Evolutionary conservation across 140 eudicot species (phyloP), one percentile per base, ranked within the genome.

Genomic region (Stevia rebaudiana): DNA sequence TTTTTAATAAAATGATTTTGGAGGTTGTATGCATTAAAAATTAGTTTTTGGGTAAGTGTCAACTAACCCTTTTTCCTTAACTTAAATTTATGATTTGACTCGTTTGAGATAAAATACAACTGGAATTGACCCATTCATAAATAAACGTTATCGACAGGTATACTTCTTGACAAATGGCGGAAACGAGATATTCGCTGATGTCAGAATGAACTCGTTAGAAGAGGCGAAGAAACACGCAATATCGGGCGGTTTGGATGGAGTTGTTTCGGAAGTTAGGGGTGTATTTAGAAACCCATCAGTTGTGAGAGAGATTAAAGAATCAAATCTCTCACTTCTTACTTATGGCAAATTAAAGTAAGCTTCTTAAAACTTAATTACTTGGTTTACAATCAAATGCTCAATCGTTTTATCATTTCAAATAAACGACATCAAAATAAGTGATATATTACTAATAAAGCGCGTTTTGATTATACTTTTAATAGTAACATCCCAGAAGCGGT

Each of bases 401-500:
- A 33, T 28, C 33, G 2, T 28, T 28, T 28, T 28, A 28, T 1
- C 33, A 28, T 28, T 1, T 28, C 33, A 4, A 28, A 28, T 4
- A 4, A 28, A 28, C 33, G 4, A 28, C n/a, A n/a, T n/a, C n/a
- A 28, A 2, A 28, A 28, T 1, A 11, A 6, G 6, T 12, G 24
- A 15, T 21, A 3, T 1, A 17, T 28, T 52, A 23, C 66, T 72
- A 49, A 63, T 30, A 2, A 23, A 39, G 2, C 16, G 37, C 46
- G 24, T 19, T 56, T 72, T 3, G 53, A 37, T 43, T 7, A 25
- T 15, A 15, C n/a, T 18, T 21, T 50, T 6, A 61, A 28, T 81
- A 89, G 97, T 71, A 90, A 90, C 62, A 85, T 84, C 71, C 70
- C 88, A 3, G 95, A 87, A 67, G 95, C 98, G 1, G 98, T 90